Evolutionary conservation across 495 filamentous ascomycete genomes (phyloP), one percentile per base, ranked within the genome.

Genomic region (Aspergillus olivimuriae): DNA sequence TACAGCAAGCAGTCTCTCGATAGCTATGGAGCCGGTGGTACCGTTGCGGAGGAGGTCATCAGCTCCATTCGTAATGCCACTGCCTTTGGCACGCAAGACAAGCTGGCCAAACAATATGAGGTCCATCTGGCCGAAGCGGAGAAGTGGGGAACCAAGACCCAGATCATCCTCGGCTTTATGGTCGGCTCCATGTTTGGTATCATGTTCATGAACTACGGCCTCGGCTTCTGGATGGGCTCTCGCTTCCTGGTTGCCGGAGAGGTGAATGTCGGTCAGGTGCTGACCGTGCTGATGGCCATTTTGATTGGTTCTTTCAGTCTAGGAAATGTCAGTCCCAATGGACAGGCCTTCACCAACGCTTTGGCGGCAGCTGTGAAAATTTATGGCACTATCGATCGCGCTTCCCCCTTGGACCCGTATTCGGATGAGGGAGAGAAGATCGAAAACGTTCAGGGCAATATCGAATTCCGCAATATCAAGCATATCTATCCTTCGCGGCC

Each of bases 161-260:
- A 94, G 58, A 63, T 75, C 30, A 66, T 75, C 2, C 58, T 91
- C 22, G 85, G 78, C 16, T 46, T 82, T 17, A 89, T 96, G 86
- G 69, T 98, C 30, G 86, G 81, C 34, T 68, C 72, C 32, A 86
- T 95, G 81, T 87, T 95, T 70, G 68, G 75, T 43, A 69, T 91
- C 42, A 75, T 97, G 47, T 95, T 89, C 55, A 62, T 90, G 30
- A 94, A 90, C 62, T 96, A 95, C 52, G 87, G 84, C 23, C 76
- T 98, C 28, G 83, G 89, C 28, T 98, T 97, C 69, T 98, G 92
- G 92, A 85, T 89, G 73, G 92, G 92, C 9, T 89, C 84, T 45
- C 74, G 78, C 34, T 95, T 81, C 62, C 57, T 94, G 5, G 82
- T 89, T 0, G 56, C 73, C 7, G 81, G 81, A 2, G 74, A 82